Base-by-base conservation (phyloP, 2,329 filamentous ascomycete species). In the Venturia asperata region DNA sequence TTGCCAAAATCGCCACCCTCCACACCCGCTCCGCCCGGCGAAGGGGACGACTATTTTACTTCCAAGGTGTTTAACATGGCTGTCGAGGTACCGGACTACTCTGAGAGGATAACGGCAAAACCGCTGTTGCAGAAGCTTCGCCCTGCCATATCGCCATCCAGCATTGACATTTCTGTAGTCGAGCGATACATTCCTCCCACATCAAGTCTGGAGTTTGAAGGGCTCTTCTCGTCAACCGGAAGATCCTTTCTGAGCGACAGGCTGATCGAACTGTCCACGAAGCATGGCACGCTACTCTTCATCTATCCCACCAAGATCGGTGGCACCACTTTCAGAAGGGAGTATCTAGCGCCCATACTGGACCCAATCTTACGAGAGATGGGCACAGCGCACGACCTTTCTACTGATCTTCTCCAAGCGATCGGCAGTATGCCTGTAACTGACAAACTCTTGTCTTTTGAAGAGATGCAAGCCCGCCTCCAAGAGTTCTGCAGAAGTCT, bases 151-250 rank as follows among this genome's bases (percentile, higher is more conserved):
- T 82, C 84, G 6, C 85, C 85, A 0, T 80, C 79, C 21, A 84
- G 81, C 62, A 83, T 87, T 67, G 80, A 87, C 64, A 76, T 87
- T 49, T 83, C 84, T 1, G 78, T 87, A 15, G 78, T 87, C 4
- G 85, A 88, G 73, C 82, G 85, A 45, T 87, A 86, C 72, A 84
- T 88, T n/a, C 85, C 85, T 21, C 85, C 85, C 2, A 80, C 83
- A 0, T 85, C 81, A 27, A 71, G 76, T 0, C 79, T 83, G 68
- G 85, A 88, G 70, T 85, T 85, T 66, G 74, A 77, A 41, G 81
- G 85, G 68, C 80, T 87, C 70, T 87, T 87, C 72, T 74, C 79
- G 3, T 78, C 76, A 56, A 81, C 82, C 5, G 71, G 71, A 5
- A 80, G 80, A 2, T 87, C 85, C 0, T 77, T 85, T 61, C 77